phyloP scores from a whole-genome alignment of 305 asterid species.

The Striga hermonthica region DNA sequence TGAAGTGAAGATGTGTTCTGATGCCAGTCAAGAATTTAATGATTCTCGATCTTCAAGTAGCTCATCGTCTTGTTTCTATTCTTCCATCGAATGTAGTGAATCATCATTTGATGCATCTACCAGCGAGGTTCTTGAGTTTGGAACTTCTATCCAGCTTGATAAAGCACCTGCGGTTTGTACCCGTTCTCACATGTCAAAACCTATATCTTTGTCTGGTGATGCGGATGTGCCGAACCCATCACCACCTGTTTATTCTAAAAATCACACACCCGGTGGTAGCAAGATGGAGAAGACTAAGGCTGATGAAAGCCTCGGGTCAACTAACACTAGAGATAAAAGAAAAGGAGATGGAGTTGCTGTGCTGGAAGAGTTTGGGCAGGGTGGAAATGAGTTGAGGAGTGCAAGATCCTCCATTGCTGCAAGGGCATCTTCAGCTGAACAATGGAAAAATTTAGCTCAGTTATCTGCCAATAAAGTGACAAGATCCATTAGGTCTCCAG shows the following conservation, averaged over 20 bases:
- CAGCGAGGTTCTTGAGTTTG: constrained; percentile 35
- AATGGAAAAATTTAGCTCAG: constrained; percentile 29
- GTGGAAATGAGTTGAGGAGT: constrained; percentile 30
- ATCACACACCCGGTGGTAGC: constrained; percentile 17
- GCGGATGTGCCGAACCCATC: constrained; percentile 30
- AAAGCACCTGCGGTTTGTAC: constrained; percentile 31
- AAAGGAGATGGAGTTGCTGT: constrained; percentile 30
- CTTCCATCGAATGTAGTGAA: constrained; percentile 44
- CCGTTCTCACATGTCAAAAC: constrained; percentile 28
- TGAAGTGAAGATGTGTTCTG: constrained; percentile 33
- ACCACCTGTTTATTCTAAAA: constrained; percentile 33
- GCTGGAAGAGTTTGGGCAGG: constrained; percentile 31
- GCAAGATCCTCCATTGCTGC: constrained; percentile 31
- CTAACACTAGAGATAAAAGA: constrained; percentile 33
- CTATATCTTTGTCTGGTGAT: constrained; percentile 33
- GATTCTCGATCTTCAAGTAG: constrained; percentile 41
- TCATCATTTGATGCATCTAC: constrained; percentile 37
- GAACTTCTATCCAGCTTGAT: constrained; percentile 31
- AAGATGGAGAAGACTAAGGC: constrained; percentile 33
- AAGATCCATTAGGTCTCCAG: constrained; percentile 35
- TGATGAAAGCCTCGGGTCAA: constrained; percentile 31
- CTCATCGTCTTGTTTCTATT: constrained; percentile 39
- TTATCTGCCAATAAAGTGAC: constrained; percentile 29
- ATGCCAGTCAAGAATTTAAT: constrained; percentile 32
- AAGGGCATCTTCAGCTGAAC: constrained; percentile 34